Base-by-base conservation (phyloP, 2,329 filamentous ascomycete genomes). In the Grosmannia huntii region DNA sequence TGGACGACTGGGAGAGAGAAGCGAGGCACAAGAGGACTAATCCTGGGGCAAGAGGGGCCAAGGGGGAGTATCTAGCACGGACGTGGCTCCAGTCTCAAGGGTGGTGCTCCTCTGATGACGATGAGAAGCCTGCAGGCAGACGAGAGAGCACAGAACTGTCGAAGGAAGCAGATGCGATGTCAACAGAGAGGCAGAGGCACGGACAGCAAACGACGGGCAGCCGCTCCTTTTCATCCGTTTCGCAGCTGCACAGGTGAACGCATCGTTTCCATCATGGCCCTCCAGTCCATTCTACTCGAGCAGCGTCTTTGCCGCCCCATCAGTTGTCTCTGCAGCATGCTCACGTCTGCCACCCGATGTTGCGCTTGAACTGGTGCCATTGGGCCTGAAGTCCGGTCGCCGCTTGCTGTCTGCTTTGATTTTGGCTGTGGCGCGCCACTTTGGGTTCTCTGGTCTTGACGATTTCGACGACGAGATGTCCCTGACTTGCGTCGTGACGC, bases 401-500 rank as follows among this genome's bases (percentile, higher is more conserved):
- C 12, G 51, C 31, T 53, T 36, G 31, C 16, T 44, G 23, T 41
- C 38, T 53, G 51, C 14, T 41, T 50, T 6, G 21, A 23, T 21
- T 52, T 48, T 46, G 16, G 9, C 19, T 49, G 16, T 23, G 41
- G 19, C 19, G 41, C 19, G 19, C 41, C 41, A 44, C 19, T 55
- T 33, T 53, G 50, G 25, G 50, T 21, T 19, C 28, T 44, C 19
- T 51, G 23, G 33, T 46, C 51, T 48, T 55, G 51, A 55, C 57
- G 53, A 23, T 44, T 55, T 55, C 38, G 55, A 53, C 12, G 25
- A 28, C 23, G 16, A 36, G 27, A 19, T 19, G 25, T 38, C 23
- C 49, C 56, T 46, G 33, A 58, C 50, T 58, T 62, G 60, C 60
- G 60, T 60, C 52, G 7, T 44, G 53, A 60, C 60, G 60, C 60